Base-by-base conservation (phyloP, 2,329 filamentous ascomycete species). In the Diaporthe citrichinensis region DNA sequence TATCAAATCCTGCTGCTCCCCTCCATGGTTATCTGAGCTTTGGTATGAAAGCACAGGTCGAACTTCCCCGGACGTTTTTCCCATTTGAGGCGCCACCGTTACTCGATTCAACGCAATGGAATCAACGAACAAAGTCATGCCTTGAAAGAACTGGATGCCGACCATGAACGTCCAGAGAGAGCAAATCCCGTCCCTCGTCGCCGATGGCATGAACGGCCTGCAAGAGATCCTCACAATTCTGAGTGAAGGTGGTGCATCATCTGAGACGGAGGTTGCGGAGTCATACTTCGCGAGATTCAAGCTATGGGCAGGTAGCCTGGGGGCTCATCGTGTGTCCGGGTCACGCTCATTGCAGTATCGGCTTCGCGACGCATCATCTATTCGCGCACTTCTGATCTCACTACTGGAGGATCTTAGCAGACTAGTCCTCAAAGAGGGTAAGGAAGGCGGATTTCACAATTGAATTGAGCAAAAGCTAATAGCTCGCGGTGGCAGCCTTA, bases 341-440 rank as follows among this genome's bases (percentile, higher is more conserved):
- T 23, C 68, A 34, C 51, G 53, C 12, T 71, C 68, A 7, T 23
- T 71, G 4, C 25, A 71, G 36, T 71, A 71, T 28, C 68, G 68
- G n/a, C 68, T 71, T 58, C 68, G 68, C 25, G 53, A 71, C 49
- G 68, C 68, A 31, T 71, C 68, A 44, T 57, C 53, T 14, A 71
- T 71, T 14, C 49, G 53, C 6, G 34, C 31, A 41, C 68, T 36
- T 46, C n/a, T 71, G 23, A 46, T 71, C 12, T 57, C 49, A 15
- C 4, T 71, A 34, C 51, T 71, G 8, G 25, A 71, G 14, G 68
- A 71, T 41, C 20, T 71, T 17, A 58, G 23, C 7, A 15, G 3
- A 23, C n/a, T 71, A 20, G 49, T 58, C 10, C 28, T 23, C 4
- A 23, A 12, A 17, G 68, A 71, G 20, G 68, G 68, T 46, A 58